phyloP scores from a whole-genome alignment of 768 basidiomycete genomes.

The Boletus eberwhitei region DNA sequence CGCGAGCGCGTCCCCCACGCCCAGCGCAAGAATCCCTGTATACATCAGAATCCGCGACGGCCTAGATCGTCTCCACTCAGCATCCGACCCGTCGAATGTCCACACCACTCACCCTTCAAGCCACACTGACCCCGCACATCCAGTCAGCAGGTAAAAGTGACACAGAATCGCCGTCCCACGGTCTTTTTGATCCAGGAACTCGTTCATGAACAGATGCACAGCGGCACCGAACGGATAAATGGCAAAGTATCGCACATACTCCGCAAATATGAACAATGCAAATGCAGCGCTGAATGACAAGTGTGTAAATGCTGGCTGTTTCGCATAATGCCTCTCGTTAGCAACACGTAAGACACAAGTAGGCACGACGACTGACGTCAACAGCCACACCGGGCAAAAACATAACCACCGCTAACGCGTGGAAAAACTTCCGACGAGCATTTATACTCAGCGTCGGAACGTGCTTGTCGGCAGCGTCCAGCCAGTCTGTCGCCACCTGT shows the following conservation, averaged over 20 bases:
- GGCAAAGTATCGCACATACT: constrained; percentile 98
- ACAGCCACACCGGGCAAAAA: constrained; percentile 91
- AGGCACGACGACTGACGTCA: constrained; percentile 68
- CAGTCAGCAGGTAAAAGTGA: constrained; percentile 95
- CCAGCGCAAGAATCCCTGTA: constrained; percentile 85
- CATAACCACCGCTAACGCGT: constrained; percentile 93
- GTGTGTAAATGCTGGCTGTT: constrained; percentile 93
- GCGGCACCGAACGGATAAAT: constrained; percentile 93
- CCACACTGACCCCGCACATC: constrained; percentile 93
- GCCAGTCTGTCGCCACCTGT: constrained; percentile 54
- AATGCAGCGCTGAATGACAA: constrained; percentile 94
- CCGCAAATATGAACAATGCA: constrained; percentile 90
- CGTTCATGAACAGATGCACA: constrained; percentile 95
- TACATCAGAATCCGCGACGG: constrained; percentile 56
- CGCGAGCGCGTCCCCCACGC: constrained; percentile 92
- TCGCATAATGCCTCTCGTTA: constrained; percentile 6
- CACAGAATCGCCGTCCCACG: constrained; percentile 93
- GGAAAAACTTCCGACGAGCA: constrained; percentile 94
- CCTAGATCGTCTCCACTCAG: constrained; percentile 27
- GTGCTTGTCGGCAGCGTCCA: constrained; percentile 87
- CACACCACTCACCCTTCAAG: constrained; percentile 74
- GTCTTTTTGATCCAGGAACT: constrained; percentile 95
- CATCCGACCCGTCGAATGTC: background rate
- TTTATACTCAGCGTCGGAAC: constrained; percentile 90
- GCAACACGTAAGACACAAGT: constrained; percentile 7